phyloP scores from a whole-genome alignment of 768 basidiomycete genomes.

The Mycena pura region DNA sequence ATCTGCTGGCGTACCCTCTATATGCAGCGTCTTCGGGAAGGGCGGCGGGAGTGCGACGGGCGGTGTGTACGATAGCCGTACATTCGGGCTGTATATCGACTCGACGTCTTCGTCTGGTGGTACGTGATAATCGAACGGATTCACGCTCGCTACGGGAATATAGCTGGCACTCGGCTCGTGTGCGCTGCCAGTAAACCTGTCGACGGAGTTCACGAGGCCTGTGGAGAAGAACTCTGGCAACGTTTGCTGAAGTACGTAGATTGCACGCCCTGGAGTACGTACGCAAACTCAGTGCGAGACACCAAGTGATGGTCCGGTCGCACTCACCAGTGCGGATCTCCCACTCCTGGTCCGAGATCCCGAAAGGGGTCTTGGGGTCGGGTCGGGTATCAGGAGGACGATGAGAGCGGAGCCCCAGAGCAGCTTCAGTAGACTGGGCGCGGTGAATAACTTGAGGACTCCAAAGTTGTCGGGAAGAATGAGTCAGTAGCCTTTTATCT shows the following conservation, averaged over 20 bases:
- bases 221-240: conserved; percentile 74
- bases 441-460: neutral
- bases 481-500: conserved; percentile 3
- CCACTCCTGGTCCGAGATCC: conserved; percentile 77
- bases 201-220: conserved; percentile 66
- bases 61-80: conserved; percentile 73
- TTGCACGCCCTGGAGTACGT: conserved; percentile 65
- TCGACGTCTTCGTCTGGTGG: conserved; percentile 45
- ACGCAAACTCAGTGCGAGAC: neutral
- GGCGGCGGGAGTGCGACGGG: conserved; percentile 70
- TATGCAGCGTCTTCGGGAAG: conserved; percentile 69
- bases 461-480: neutral
- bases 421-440: conserved; percentile 15
- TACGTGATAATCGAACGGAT: conserved; percentile 35
- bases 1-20: conserved; percentile 73
- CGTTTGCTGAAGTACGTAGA: conserved; percentile 70
- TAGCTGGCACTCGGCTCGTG: conserved; percentile 29
- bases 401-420: conserved; percentile 44
- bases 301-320: neutral
- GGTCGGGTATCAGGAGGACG: conserved; percentile 44
- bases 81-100: conserved; percentile 65
- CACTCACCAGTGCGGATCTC: conserved; percentile 73
- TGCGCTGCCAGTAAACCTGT: conserved; percentile 51
- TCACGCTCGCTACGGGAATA: conserved; percentile 37
- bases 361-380: conserved; percentile 32